Conservation (phyloP, 768 basidiomycete species). For the Obba rivulosa region DNA sequence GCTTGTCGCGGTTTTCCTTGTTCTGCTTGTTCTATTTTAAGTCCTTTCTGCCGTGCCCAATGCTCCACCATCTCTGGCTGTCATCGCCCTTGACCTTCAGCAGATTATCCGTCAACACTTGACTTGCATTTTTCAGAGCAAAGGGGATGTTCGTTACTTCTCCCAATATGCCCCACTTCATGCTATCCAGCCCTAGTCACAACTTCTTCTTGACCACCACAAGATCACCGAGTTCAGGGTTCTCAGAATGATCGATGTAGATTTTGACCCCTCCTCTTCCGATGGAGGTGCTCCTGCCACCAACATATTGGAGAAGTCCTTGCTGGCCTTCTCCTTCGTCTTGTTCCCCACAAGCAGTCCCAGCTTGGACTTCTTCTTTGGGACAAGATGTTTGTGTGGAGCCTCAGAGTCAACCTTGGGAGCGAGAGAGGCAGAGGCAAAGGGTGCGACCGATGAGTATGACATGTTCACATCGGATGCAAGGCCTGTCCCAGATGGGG, state of each 20-base stretch:
- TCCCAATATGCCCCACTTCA: conserved; percentile 45
- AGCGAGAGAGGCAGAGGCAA: conserved; percentile 25
- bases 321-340: conserved; percentile 25
- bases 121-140: conserved; percentile 23
- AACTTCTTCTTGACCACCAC: conserved; percentile 72
- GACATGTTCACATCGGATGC: conserved; percentile 21
- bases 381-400: conserved; percentile 48
- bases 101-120: conserved; percentile 18
- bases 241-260: conserved; percentile 57
- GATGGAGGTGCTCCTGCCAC: conserved; percentile 33
- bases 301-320: conserved; percentile 59
- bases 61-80: conserved; percentile 77
- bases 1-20: conserved; percentile 28
- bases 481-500: conserved; percentile 47
- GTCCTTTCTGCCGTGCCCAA: conserved; percentile 69
- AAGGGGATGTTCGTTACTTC: conserved; percentile 57
- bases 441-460: conserved; percentile 21
- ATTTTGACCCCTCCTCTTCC: conserved; percentile 62
- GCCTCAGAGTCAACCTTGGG: conserved; percentile 25
- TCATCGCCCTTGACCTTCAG: conserved; percentile 40
- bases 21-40: conserved; percentile 52
- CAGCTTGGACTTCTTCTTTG: conserved; percentile 68
- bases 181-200: conserved; percentile 50
- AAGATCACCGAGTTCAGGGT: conserved; percentile 65
- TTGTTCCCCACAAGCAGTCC: conserved; percentile 33